Conservation (phyloP, 2,329 filamentous ascomycete species). For the Fusarium sp. region DNA sequence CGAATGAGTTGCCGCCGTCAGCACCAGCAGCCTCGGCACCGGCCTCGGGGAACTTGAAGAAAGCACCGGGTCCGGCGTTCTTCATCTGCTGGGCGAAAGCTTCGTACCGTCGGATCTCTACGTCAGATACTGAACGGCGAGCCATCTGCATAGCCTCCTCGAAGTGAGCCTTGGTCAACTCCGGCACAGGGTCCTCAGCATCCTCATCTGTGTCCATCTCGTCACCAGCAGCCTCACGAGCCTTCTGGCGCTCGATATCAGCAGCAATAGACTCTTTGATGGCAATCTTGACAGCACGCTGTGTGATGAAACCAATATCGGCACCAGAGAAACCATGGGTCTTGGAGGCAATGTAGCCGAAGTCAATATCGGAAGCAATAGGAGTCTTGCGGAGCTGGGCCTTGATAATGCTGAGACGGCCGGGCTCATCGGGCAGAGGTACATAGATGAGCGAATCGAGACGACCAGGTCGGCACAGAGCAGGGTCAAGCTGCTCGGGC, state of each 20-base stretch:
- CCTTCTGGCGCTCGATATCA: slow-evolving; percentile 92
- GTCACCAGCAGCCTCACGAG: slow-evolving; percentile 86
- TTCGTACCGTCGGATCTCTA: slow-evolving; percentile 98
- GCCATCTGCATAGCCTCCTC: slow-evolving; percentile 98
- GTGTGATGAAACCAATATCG: slow-evolving; percentile 98
- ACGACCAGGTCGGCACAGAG: slow-evolving; percentile 97
- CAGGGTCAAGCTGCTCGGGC: slow-evolving; percentile 98
- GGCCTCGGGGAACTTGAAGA: slow-evolving; percentile 95
- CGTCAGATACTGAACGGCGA: slow-evolving; percentile 92
- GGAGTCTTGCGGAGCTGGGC: slow-evolving; percentile 99
- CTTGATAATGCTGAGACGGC: slow-evolving; percentile 89
- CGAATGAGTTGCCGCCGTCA: slow-evolving; percentile 75
- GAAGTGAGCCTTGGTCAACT: slow-evolving; percentile 96
- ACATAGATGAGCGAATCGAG: slow-evolving; percentile 99
- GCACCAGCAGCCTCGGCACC: slow-evolving; percentile 72
- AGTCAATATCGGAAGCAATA: slow-evolving; percentile 86
- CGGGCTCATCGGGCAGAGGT: slow-evolving; percentile 91
- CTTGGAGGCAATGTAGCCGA: slow-evolving; percentile 93
- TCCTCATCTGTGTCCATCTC: slow-evolving; percentile 79
- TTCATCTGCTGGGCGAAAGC: slow-evolving; percentile 99
- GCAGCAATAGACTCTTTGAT: slow-evolving; percentile 95
- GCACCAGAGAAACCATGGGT: slow-evolving; percentile 99
- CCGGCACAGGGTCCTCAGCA: slow-evolving; percentile 90
- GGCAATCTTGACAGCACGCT: slow-evolving; percentile 98
- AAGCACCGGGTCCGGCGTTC: slow-evolving; percentile 93